Evolutionary conservation across 2,329 filamentous ascomycete species (phyloP).

Genomic region (Sclerotinia nivalis): DNA sequence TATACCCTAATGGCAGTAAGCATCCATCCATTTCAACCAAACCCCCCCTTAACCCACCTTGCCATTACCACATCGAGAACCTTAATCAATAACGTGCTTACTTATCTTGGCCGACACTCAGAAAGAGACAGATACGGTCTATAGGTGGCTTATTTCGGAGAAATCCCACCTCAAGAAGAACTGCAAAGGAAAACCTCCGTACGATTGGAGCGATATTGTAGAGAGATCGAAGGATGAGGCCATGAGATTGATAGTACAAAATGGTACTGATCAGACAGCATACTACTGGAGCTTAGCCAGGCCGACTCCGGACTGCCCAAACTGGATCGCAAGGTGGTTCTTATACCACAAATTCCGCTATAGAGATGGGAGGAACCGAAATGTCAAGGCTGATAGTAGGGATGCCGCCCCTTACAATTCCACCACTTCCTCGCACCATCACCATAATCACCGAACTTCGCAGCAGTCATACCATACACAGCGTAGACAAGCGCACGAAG

Average conservation of each 20-base stretch:
- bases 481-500: not conserved
- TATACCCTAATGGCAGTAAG: slow-evolving; percentile 41
- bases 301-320: slow-evolving; percentile 33
- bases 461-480: not conserved
- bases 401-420: not conserved
- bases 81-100: slow-evolving; percentile 30
- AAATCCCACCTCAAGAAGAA: slow-evolving; percentile 39
- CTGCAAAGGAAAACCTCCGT: slow-evolving; percentile 38
- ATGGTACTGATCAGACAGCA: slow-evolving; percentile 31
- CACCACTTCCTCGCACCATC: not conserved
- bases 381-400: slow-evolving; percentile 14
- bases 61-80: not conserved
- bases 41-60: not conserved
- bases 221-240: slow-evolving; percentile 41
- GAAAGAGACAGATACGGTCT: slow-evolving; percentile 41
- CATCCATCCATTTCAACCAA: slow-evolving; percentile 10
- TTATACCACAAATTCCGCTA: slow-evolving; percentile 43
- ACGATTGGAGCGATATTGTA: slow-evolving; percentile 41
- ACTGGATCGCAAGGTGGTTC: slow-evolving; percentile 42
- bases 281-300: slow-evolving; percentile 39
- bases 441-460: not conserved
- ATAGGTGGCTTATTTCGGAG: slow-evolving; percentile 38
- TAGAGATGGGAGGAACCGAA: slow-evolving; percentile 40
- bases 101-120: slow-evolving; percentile 29
- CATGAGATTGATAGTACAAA: slow-evolving; percentile 34